Conservation (phyloP, 495 filamentous ascomycete species). For the Penicillium parvum region DNA sequence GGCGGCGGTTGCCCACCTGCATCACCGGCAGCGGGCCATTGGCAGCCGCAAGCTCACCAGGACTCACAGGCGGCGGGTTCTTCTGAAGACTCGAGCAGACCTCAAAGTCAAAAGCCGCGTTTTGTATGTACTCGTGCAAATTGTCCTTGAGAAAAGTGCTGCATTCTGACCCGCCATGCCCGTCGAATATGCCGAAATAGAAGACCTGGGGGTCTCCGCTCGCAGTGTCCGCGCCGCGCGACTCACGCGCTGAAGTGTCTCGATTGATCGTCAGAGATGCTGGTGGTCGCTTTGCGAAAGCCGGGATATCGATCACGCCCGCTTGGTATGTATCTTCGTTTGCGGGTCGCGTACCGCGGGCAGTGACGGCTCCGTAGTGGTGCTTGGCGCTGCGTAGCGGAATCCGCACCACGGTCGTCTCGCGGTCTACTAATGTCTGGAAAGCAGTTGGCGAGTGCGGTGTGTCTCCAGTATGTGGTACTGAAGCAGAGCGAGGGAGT, state of each 20-base stretch:
- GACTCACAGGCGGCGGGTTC: conserved; percentile 7
- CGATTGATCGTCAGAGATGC: conserved; percentile 56
- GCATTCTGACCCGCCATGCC: conserved; percentile 88
- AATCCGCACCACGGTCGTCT: conserved; percentile 97
- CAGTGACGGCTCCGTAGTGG: conserved; percentile 79
- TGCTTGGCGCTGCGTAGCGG: conserved; percentile 91
- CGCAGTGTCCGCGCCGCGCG: conserved; percentile 61
- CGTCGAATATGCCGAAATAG: conserved; percentile 95
- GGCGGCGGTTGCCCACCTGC: conserved; percentile 36
- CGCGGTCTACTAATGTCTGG: conserved; percentile 57
- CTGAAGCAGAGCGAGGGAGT: conserved; percentile 75
- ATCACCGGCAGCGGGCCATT: conserved; percentile 31
- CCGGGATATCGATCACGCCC: conserved; percentile 85
- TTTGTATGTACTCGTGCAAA: conserved; percentile 85
- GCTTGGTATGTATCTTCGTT: conserved; percentile 97
- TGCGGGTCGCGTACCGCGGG: conserved; percentile 73
- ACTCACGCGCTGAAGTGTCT: conserved; percentile 26
- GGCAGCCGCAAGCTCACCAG: conserved; percentile 2
- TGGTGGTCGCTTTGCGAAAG: conserved; percentile 80
- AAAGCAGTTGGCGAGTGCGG: conserved; percentile 53
- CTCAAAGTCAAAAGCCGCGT: conserved; percentile 66
- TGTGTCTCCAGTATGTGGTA: conserved; percentile 63
- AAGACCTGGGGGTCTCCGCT: conserved; percentile 92
- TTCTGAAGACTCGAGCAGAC: conserved; percentile 61
- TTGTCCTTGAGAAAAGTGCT: conserved; percentile 78